Base-by-base conservation (phyloP, 257 asterid species). In the Solanum peruvianum region DNA sequence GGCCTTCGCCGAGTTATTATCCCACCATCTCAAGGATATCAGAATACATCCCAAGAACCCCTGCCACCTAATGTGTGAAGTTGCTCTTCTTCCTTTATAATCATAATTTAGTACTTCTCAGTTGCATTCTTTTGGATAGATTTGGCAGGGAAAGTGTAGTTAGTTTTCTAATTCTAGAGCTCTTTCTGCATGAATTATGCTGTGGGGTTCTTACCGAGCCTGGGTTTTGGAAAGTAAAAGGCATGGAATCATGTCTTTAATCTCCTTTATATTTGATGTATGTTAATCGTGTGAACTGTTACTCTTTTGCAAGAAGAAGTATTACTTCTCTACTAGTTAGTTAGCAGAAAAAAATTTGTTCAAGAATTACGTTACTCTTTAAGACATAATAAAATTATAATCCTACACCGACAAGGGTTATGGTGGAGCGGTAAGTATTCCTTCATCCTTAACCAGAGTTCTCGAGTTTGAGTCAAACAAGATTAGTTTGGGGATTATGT, bases 1-100 rank as follows among this genome's bases (percentile, higher is more conserved):
- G 92, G 98, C 85, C 92, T 95, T 90, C 95, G 98, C 7, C 92
- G 98, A 15, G 94, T 95, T 89, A 77, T 95, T 83, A 92, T 95
- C 88, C 99, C 98, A 83, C 99, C 99, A 25, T 93, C 96, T 44
- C 89, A 94, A 92, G 98, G 99, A 88, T 96, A 96, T 90, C 96
- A 93, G 91, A 91, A 89, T 88, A 93, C 92, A 12, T 90, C 93
- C 80, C 98, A 96, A 91, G 94, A 96, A 88, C 98, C 99, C 67
- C 87, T 96, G 88, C 99, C 99, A 45, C 98, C 98, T 69, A 93
- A 96, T 90, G 99, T 95, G 92, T 77, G 96, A 62, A 84, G 31
- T 66, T 84, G 20, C 67, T 83, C 35, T 37, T 64, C 64, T 25
- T 84, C 87, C 41, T 80, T 80, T 80, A 45, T 45, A 49, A 80